Evolutionary conservation across 768 basidiomycete species (phyloP).

Genomic region (Infundibulicybe gibba): DNA sequence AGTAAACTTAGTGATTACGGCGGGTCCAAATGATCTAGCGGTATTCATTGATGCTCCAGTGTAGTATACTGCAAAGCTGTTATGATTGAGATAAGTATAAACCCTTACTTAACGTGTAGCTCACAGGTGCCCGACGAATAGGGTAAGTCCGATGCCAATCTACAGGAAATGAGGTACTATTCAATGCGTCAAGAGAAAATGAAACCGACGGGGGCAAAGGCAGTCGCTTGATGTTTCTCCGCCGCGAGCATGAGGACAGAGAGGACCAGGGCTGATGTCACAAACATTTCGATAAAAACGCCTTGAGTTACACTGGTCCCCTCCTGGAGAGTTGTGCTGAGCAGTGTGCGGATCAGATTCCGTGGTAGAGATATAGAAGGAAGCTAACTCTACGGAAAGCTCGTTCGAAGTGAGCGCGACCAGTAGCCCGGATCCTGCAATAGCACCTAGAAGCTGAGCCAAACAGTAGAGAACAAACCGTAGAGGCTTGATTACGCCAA

Average conservation of each 20-base stretch:
- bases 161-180: constrained; percentile 14
- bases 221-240: constrained; percentile 63
- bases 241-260: constrained; percentile 73
- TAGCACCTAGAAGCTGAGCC: constrained; percentile 59
- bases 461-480: constrained; percentile 57
- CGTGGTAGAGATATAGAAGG: not conserved
- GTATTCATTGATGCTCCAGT: constrained; percentile 70
- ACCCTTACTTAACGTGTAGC: constrained; percentile 9
- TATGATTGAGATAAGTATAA: not conserved
- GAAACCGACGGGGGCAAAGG: constrained; percentile 58
- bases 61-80: constrained; percentile 56
- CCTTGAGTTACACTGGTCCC: constrained; percentile 52
- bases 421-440: constrained; percentile 55
- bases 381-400: constrained; percentile 50
- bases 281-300: constrained; percentile 72
- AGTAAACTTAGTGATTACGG: constrained; percentile 60
- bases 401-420: constrained; percentile 50
- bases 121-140: constrained; percentile 61
- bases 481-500: constrained; percentile 49
- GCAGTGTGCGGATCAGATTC: constrained; percentile 6
- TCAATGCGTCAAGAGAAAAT: not conserved
- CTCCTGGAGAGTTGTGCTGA: constrained; percentile 43
- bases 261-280: constrained; percentile 53
- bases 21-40: constrained; percentile 68
- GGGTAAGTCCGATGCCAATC: constrained; percentile 64